phyloP scores from a whole-genome alignment of 1,139 yeast genomes.

The Candida glucosophila region DNA sequence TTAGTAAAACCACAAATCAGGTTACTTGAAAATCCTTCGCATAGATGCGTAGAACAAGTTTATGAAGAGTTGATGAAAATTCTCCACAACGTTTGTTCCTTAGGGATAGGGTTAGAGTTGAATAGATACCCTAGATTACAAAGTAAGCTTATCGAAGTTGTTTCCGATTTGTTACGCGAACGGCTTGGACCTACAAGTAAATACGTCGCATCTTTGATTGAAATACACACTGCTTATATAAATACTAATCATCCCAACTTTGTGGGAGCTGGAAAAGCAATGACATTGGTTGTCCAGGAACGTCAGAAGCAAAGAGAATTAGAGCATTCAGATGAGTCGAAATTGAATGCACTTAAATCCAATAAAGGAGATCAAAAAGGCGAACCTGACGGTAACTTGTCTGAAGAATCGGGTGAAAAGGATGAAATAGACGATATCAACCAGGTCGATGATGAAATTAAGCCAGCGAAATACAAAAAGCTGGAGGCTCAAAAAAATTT shows the following conservation, averaged over 20 bases:
- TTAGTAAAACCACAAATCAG: constrained; percentile 93
- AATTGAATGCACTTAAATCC: constrained; percentile 18
- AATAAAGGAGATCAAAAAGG: constrained; percentile 7
- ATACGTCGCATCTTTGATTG: constrained; percentile 88
- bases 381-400: constrained; percentile 7
- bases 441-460: constrained; percentile 37
- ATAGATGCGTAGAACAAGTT: constrained; percentile 90
- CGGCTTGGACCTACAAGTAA: constrained; percentile 89
- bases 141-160: constrained; percentile 82
- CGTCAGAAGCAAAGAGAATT: constrained; percentile 41
- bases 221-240: constrained; percentile 89
- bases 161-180: constrained; percentile 83
- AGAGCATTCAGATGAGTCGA: constrained; percentile 29
- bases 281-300: constrained; percentile 81
- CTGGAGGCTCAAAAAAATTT: constrained; percentile 18
- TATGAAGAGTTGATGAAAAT: constrained; percentile 97
- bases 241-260: constrained; percentile 97
- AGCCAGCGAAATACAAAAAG: constrained; percentile 21
- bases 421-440: constrained; percentile 23
- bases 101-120: constrained; percentile 51
- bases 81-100: constrained; percentile 79
- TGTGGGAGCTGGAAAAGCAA: constrained; percentile 93
- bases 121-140: constrained; percentile 87
- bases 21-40: constrained; percentile 80
- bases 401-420: no score